Evolutionary conservation across 768 basidiomycete species (phyloP), one percentile per base, ranked within the genome.

Genomic region (Sarcodon sp.): DNA sequence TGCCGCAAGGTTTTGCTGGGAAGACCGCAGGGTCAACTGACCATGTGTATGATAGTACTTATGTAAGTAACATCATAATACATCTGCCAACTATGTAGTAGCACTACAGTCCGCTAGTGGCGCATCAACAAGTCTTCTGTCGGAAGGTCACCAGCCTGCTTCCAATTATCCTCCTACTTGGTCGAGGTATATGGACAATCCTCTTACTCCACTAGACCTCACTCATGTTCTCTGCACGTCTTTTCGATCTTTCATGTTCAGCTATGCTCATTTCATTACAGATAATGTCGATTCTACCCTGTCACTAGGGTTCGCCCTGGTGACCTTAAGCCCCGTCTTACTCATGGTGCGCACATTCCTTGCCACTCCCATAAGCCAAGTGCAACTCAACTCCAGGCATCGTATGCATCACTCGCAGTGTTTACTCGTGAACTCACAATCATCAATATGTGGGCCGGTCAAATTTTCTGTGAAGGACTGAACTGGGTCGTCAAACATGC

Each of bases 381-480:
- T 43, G 18, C 48, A 32, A 12, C 13, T 21, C 35, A 11, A 15
- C 50, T 27, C 21, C 21, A 90, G 87, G 77, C 87, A 34, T 81
- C 85, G 10, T 90, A 90, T 61, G 84, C 84, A 6, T 81, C 72
- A 3, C 68, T 90, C 8, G 75, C 79, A 2, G 72, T 87, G 3
- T 77, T 82, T 52, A 86, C 83, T 3, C 79, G 88, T 31, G 88
- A 91, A 62, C 73, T 83, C 45, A 65, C 81, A n/a, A 73, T 91
- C 59, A 72, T 88, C 51, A 71, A 79, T 39, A 89, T 90, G 87
- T 87, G 87, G 83, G 70, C 71, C 0, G 88, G 88, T 33, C 88
- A 91, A 59, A 59, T 87, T 47, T 65, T 70, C 3, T 81, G 82
- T 33, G 88, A 90, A 59, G 76, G 60, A 2, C 60, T 85, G 50